Conservation (phyloP, 371 early-diverging fungal genomes). For the Rhizopus sp. region DNA sequence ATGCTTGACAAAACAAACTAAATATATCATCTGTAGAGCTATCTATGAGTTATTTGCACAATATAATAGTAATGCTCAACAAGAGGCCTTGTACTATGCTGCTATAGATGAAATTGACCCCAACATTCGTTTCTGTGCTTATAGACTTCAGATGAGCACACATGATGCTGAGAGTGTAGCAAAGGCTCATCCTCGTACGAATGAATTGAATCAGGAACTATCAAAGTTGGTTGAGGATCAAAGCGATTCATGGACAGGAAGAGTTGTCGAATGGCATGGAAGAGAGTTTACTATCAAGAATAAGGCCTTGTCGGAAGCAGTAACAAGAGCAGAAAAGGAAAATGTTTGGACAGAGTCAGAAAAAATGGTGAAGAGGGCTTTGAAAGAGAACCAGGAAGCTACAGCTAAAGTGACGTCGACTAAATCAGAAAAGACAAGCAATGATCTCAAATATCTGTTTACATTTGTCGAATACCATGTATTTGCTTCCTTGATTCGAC, state of each 20-base stretch:
- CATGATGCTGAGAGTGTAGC: conserved; percentile 58
- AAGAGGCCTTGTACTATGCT: conserved; percentile 67
- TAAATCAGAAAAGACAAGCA: conserved; percentile 65
- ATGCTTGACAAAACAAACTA: background rate
- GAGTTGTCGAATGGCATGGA: conserved; percentile 45
- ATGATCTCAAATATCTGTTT: conserved; percentile 56
- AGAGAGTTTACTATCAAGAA: conserved; percentile 44
- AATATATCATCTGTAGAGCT: conserved; percentile 31
- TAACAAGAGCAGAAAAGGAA: conserved; percentile 45
- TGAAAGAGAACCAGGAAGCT: conserved; percentile 69
- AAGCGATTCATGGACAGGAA: conserved; percentile 4
- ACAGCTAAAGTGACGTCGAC: conserved; percentile 73
- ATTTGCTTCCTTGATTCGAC: conserved; percentile 56
- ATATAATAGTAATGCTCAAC: conserved; percentile 49
- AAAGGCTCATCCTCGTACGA: background rate
- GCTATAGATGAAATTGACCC: conserved; percentile 81
- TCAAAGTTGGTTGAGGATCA: conserved; percentile 37
- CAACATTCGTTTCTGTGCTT: conserved; percentile 80
- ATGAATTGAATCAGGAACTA: conserved; percentile 15
- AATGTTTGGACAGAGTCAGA: conserved; percentile 61
- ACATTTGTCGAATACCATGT: conserved; percentile 61
- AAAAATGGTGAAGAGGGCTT: conserved; percentile 57
- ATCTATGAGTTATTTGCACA: conserved; percentile 71
- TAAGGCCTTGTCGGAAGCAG: conserved; percentile 37
- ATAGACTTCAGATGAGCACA: conserved; percentile 59